Evolutionary conservation across 2,329 filamentous ascomycete genomes (phyloP), one percentile per base, ranked within the genome.

Genomic region (Colletotrichum navitas): DNA sequence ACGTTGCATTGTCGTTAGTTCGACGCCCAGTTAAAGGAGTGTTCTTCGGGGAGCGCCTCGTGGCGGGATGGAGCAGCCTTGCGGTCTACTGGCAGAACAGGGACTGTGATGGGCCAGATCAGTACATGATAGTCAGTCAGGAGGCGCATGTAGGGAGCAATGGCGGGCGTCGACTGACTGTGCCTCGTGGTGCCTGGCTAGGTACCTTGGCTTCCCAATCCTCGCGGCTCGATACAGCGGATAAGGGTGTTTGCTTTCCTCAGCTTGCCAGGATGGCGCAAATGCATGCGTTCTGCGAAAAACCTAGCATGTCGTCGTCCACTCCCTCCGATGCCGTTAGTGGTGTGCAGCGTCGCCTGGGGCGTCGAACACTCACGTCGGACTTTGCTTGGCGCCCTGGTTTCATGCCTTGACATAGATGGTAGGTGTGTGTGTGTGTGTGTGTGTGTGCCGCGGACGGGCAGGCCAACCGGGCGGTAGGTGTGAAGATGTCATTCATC

Each of bases 1-100:
- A 59, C 58, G 64, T 68, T 71, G 43, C 68, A 68, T 10, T 36
- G 26, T 49, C 47, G 41, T 47, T 36, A n/a, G 39, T 14, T 36
- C 29, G 3, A 66, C 43, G 16, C 49, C 32, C 16, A 26, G 18
- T 39, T 16, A 32, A n/a, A 14, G 32, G 34, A 47, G 16, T 56
- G 43, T n/a, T 18, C 64, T 62, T n/a, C 29, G 47, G 45, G 54
- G n/a, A 7, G n/a, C 32, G 45, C 60, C 24, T 52, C 45, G 32
- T 39, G 45, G 60, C 55, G n/a, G 24, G 24, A 63, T 36, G 36
- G 16, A 24, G 45, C 34, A 52, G 60, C n/a, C 45, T 52, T 39
- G 60, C 47, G n/a, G 26, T 41, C n/a, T 39, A 16, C 4, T 26
- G n/a, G 43, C 34, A 5, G 51, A 51, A n/a, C 21, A 18, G n/a